Conservation (phyloP, 75 land plant genomes). For the Pinus albicaulis region DNA sequence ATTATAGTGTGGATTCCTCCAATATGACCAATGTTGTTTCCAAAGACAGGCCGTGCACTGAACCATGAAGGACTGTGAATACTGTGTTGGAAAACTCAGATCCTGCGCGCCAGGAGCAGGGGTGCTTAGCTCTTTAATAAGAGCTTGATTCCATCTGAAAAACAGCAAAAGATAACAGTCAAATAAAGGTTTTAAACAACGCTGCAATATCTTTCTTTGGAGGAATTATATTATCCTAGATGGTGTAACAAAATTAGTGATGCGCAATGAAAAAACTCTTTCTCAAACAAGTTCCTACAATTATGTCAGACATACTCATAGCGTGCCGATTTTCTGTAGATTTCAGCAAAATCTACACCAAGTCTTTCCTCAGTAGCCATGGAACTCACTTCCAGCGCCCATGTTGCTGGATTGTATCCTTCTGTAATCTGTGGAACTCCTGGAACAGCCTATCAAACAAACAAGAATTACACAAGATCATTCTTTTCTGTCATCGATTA, state of each 20-base stretch:
- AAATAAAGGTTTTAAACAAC: slow-evolving; percentile 30
- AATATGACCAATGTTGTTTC: slow-evolving; percentile 56
- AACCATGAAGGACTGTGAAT: slow-evolving; percentile 32
- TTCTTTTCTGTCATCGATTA: not conserved
- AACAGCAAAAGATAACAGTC: slow-evolving; percentile 1
- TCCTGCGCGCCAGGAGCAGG: slow-evolving; percentile 49
- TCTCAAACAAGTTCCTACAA: not conserved
- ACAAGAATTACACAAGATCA: not conserved
- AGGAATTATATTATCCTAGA: not conserved
- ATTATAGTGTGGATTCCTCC: slow-evolving; percentile 42
- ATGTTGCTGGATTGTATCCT: slow-evolving; percentile 73
- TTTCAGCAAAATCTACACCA: slow-evolving; percentile 50
- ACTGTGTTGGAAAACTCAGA: slow-evolving; percentile 27
- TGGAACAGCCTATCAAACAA: slow-evolving; percentile 27
- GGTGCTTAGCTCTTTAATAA: slow-evolving; percentile 64
- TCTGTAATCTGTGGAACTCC: slow-evolving; percentile 55
- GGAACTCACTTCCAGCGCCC: slow-evolving; percentile 69
- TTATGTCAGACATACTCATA: slow-evolving; percentile 27
- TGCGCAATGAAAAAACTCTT: slow-evolving; percentile 18
- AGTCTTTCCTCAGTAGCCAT: slow-evolving; percentile 36
- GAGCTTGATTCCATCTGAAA: slow-evolving; percentile 68
- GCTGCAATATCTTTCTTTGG: slow-evolving; percentile 13
- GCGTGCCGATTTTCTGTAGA: slow-evolving; percentile 54
- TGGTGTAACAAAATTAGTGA: slow-evolving; percentile 18
- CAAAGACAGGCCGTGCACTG: slow-evolving; percentile 47